Evolutionary conservation across 805 yeast species (phyloP), one percentile per base, ranked within the genome.

Genomic region (Zygosaccharomyces pseudorouxii): DNA sequence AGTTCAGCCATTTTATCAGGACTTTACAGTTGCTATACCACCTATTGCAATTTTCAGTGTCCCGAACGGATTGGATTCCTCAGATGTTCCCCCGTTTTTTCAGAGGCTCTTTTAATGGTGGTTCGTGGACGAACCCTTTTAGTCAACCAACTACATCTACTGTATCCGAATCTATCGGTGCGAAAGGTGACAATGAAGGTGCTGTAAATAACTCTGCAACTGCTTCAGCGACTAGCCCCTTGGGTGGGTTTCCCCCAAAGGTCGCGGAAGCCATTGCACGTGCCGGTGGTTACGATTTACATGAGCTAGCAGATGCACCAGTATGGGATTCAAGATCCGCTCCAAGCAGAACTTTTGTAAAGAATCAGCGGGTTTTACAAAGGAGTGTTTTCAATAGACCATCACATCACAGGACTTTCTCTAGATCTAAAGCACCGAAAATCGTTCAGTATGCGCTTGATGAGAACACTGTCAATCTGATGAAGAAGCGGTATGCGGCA

Each of bases 121-220:
- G 90, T n/a, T 81, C 82, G 51, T 85, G 89, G 84, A 76, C 79
- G 42, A 84, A 84, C 57, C 87, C 86, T 22, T 82, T 83, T 55
- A 77, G 79, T 54, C 47, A 51, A 20, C 48, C 52, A 18, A 48
- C 55, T 29, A 42, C 62, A 72, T 19, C 25, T 7, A 18, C 11
- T 16, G 10, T 10, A 10, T n/a, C 2, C 20, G 31, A 8, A 5
- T 5, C 58, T 14, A 46, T 54, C 4, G 51, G 46, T 11, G 46
- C 18, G n/a, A 19, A 20, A 5, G 23, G 20, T 20, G 23, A 36
- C 11, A 27, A 28, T 20, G 38, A 38, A 23, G 57, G 47, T 40
- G 33, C 35, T 3, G 27, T 31, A 20, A 41, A 22, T 8, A 19
- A 16, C 20, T 30, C 33, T 9, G 38, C 37, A n/a, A 41, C 14